These are phyloP conservation scores for Aspergillus cavernicola DNA, from an alignment of 495 filamentous ascomycete genomes.

Conservation along the genomic window DNA sequence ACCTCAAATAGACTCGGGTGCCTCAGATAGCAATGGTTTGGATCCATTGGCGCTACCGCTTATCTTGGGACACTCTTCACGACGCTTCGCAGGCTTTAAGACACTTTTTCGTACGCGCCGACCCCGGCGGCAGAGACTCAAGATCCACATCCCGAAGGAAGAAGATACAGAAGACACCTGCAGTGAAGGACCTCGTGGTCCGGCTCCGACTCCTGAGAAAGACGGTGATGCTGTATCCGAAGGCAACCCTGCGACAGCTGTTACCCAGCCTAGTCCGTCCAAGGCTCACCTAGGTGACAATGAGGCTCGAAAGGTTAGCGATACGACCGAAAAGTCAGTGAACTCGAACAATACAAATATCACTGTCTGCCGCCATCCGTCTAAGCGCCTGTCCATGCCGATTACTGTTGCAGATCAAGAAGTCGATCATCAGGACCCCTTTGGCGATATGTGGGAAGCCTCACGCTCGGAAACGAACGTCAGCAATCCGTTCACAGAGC, in stretches of 20 bases:
- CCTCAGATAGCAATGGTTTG: background rate
- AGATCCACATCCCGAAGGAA: background rate
- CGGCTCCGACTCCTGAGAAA: background rate
- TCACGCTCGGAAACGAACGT: conserved; percentile 13
- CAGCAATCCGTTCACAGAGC: conserved; percentile 26
- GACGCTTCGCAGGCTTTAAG: conserved; percentile 14
- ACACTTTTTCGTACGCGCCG: conserved; percentile 19
- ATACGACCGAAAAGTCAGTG: conserved; percentile 26
- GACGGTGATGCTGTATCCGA: background rate
- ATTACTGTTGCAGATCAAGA: conserved; percentile 15
- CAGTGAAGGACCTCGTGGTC: background rate
- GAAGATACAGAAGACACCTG: background rate
- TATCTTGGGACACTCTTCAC: conserved; percentile 7
- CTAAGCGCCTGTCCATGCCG: conserved; percentile 21
- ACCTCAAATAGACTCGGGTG: background rate
- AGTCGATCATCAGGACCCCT: conserved; percentile 9
- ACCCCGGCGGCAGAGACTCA: conserved; percentile 4
- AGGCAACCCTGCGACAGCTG: background rate
- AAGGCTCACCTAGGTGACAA: background rate
- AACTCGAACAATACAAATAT: conserved; percentile 25
- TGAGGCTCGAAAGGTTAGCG: background rate
- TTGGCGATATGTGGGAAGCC: conserved; percentile 12
- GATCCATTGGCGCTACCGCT: background rate
- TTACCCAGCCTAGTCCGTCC: background rate
- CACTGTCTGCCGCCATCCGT: conserved; percentile 32